Evolutionary conservation across 495 filamentous ascomycete species (phyloP), one percentile per base, ranked within the genome.

Genomic region (Penicillium flavigenum): DNA sequence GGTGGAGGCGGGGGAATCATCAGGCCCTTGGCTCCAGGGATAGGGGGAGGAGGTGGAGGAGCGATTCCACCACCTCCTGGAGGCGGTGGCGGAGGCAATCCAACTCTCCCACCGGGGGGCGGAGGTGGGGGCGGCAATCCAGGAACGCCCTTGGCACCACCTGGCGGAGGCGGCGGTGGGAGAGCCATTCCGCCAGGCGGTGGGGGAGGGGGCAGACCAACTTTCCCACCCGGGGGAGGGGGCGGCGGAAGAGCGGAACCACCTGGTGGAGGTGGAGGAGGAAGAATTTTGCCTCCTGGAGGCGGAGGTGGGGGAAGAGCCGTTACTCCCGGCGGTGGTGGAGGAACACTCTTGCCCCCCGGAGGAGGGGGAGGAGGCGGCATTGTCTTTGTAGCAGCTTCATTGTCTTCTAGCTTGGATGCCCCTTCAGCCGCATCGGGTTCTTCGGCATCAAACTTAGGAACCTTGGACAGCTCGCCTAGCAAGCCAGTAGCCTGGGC

Each of bases 401-500:
- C 47, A 43, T 67, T 62, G 14, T 56, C 52, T 27, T 65, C 60
- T 19, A 57, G 34, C 46, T 74, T 71, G 9, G 58, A 42, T 12
- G 57, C 20, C 11, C 24, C 38, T 48, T 58, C 89, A 87, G 31
- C 88, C 34, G 74, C 81, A 32, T 76, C 78, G 11, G 57, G 56
- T 51, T 72, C 74, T 52, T 92, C 89, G 56, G 87, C 89, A 63
- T 91, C 91, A 59, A 85, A 86, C 59, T 75, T 83, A 58, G 84
- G 86, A 66, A 93, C 81, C 72, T 89, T 95, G 31, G 81, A 79
- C 24, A 29, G 88, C 69, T 98, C 93, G 58, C 82, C 86, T 16
- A 96, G 76, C 47, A 95, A 79, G 20, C 85, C 89, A 59, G 85
- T 85, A 20, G 87, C 84, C 65, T 92, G 87, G 62, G 82, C 80